Percentiles rank a stretch among this genome's conserved stretches.
These are phyloP conservation scores for Noccaea caerulescens DNA, from an alignment of 345 rosid genomes.

Conservation along the genomic window DNA sequence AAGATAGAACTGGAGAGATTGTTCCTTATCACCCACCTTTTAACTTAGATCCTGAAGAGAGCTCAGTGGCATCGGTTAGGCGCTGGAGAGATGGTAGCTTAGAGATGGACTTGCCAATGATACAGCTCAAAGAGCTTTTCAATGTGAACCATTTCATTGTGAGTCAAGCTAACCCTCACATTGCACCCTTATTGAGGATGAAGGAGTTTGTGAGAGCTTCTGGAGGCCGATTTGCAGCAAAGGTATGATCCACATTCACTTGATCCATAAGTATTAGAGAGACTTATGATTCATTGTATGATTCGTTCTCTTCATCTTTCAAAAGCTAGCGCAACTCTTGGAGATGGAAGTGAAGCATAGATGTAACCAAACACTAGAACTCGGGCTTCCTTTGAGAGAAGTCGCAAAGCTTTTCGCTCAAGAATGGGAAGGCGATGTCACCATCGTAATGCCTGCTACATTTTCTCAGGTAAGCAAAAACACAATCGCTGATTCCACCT, in stretches of 20 bases:
- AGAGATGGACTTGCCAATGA: conserved; percentile 97
- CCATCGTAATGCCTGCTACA: conserved; percentile 97
- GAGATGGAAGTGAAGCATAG: conserved; percentile 99
- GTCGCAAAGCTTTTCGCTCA: conserved; percentile 90
- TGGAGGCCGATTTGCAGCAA: conserved; percentile 93
- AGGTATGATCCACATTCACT: conserved; percentile 55
- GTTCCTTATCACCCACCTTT: conserved; percentile 96
- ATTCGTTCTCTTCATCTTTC: conserved; percentile 1
- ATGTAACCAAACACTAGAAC: conserved; percentile 80
- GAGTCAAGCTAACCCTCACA: conserved; percentile 97
- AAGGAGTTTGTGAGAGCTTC: conserved; percentile 81
- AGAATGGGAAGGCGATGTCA: conserved; percentile 99
- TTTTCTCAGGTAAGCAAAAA: conserved; percentile 69
- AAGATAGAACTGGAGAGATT: conserved; percentile 93
- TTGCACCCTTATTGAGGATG: conserved; percentile 80
- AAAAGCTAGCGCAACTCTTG: conserved; percentile 80
- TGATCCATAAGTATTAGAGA: not conserved
- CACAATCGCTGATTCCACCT: not conserved
- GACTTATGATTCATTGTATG: not conserved
- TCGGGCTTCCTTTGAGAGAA: conserved; percentile 89
- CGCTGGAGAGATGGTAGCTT: conserved; percentile 99
- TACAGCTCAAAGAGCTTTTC: conserved; percentile 92
- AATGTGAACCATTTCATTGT: conserved; percentile 97
- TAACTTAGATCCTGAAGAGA: conserved; percentile 75
- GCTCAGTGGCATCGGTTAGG: conserved; percentile 58